These are phyloP conservation scores for Diaporthe sp. DNA, from an alignment of 2,329 filamentous ascomycete genomes.

Conservation along the genomic window DNA sequence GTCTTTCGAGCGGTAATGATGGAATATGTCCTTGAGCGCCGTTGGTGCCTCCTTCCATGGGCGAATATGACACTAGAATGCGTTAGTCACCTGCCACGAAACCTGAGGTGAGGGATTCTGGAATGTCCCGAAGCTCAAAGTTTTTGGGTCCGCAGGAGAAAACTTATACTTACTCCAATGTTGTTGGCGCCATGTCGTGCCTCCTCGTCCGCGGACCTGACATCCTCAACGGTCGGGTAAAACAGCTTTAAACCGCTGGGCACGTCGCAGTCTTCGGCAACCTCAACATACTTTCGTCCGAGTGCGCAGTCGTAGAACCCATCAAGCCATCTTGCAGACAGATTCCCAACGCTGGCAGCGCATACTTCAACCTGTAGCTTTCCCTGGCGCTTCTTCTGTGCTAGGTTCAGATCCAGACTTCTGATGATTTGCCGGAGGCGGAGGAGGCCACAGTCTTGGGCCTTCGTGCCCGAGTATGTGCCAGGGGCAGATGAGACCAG, in stretches of 20 bases:
- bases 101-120: background rate
- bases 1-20: constrained; percentile 41
- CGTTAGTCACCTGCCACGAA: background rate
- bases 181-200: constrained; percentile 38
- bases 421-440: constrained; percentile 37
- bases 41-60: constrained; percentile 37
- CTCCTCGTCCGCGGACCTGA: constrained; percentile 32
- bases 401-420: constrained; percentile 33
- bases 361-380: constrained; percentile 40
- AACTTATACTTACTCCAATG: constrained; percentile 32
- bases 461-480: constrained; percentile 35
- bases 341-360: constrained; percentile 39
- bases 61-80: constrained; percentile 36
- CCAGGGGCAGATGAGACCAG: constrained; percentile 40
- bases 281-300: constrained; percentile 32
- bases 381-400: constrained; percentile 26
- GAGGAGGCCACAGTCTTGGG: constrained; percentile 39
- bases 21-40: constrained; percentile 39
- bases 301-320: constrained; percentile 39
- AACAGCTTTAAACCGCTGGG: constrained; percentile 38
- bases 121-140: background rate
- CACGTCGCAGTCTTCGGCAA: constrained; percentile 29
- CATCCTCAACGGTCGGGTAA: constrained; percentile 39
- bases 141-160: background rate
- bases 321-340: constrained; percentile 39